These are phyloP conservation scores for Penicillium alfredii DNA, from an alignment of 495 filamentous ascomycete genomes.

Conservation along the genomic window DNA sequence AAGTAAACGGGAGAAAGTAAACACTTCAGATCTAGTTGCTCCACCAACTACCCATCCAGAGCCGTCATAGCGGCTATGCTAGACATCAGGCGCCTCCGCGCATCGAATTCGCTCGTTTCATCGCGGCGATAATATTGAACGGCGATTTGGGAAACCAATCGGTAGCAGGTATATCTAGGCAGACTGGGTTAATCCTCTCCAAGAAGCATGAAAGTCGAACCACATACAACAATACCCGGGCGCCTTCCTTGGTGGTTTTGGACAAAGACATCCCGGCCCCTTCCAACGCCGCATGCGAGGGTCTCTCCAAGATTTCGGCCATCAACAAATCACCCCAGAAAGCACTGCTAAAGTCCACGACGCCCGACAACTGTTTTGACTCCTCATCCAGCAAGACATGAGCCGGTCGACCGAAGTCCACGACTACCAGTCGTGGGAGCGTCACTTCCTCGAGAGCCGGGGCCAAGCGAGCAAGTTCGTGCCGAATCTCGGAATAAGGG, in stretches of 20 bases:
- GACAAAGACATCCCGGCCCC: slow-evolving; percentile 30
- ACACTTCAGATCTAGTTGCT: too few relatives aligned
- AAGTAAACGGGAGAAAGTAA: too few relatives aligned
- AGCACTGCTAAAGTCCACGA: slow-evolving; percentile 42
- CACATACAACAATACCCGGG: slow-evolving; percentile 32
- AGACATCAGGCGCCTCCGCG: slow-evolving; percentile 32
- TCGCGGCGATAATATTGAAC: slow-evolving; percentile 40
- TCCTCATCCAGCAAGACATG: slow-evolving; percentile 54
- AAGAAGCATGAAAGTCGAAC: neutral
- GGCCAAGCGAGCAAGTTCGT: slow-evolving; percentile 42
- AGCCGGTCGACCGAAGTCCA: slow-evolving; percentile 48
- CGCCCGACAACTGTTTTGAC: slow-evolving; percentile 38
- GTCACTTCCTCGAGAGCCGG: slow-evolving; percentile 50
- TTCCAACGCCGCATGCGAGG: slow-evolving; percentile 31
- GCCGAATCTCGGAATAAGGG: slow-evolving; percentile 58
- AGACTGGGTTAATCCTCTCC: too few relatives aligned
- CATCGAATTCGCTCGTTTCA: slow-evolving; percentile 33
- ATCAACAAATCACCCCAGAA: slow-evolving; percentile 47
- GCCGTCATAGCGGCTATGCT: slow-evolving; percentile 27
- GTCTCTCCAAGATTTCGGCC: slow-evolving; percentile 39
- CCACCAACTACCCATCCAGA: too few relatives aligned
- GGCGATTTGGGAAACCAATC: slow-evolving; percentile 32
- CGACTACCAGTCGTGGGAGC: slow-evolving; percentile 50
- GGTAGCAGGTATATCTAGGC: slow-evolving; percentile 40
- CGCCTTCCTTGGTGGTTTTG: slow-evolving; percentile 17